A percentile compares a stretch with the other conserved stretches of the same genome.
Evolutionary conservation across 306 rosid species (phyloP).

Genomic region (Crotalaria pallida): DNA sequence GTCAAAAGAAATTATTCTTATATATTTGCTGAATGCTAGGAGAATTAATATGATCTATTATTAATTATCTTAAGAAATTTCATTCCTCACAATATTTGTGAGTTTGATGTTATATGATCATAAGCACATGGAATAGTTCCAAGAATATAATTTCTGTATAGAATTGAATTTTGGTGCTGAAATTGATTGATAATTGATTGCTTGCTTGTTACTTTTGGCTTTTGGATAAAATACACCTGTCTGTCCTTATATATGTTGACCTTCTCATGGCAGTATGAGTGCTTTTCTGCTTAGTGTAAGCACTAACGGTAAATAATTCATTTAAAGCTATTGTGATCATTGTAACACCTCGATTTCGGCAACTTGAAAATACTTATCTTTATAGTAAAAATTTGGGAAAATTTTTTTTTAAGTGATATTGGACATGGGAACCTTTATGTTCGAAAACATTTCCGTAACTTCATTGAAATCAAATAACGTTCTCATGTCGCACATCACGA

Average conservation of each 20-base stretch:
- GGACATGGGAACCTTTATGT: no score
- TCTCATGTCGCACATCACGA: no score
- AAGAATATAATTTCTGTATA: not conserved
- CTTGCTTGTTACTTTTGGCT: not conserved
- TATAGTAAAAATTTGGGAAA: no score
- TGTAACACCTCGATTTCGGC: no score
- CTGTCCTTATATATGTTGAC: not conserved
- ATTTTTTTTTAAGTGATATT: no score
- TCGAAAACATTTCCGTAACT: no score
- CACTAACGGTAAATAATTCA: slow-evolving; percentile 63
- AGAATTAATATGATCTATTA: not conserved
- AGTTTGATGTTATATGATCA: not conserved
- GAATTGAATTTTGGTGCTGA: not conserved
- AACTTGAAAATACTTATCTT: no score
- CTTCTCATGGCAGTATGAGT: slow-evolving; percentile 81
- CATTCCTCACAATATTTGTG: not conserved
- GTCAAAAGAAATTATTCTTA: not conserved
- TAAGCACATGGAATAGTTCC: not conserved
- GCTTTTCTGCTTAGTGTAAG: slow-evolving; percentile 96
- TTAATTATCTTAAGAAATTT: not conserved
- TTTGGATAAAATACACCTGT: not conserved
- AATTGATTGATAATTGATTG: not conserved
- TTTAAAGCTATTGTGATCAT: not conserved
- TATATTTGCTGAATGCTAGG: not conserved
- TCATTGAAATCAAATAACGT: no score